Evolutionary conservation across 345 rosid genomes (phyloP), one percentile per base, ranked within the genome.

Genomic region (Rhizophora mangle): DNA sequence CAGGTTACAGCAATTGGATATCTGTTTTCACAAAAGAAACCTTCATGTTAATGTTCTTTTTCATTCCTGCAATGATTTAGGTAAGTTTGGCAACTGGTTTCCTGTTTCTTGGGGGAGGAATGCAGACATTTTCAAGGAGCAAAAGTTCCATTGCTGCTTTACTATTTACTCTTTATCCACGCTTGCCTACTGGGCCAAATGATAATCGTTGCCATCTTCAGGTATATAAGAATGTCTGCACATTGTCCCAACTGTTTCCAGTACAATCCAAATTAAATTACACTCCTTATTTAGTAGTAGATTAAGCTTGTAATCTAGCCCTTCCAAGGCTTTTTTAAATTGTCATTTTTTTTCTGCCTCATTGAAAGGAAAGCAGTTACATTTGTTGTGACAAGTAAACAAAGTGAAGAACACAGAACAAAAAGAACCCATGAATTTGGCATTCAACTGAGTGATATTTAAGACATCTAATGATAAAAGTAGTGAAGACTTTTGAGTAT

Each of bases 141-240:
- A 85, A 89, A 67, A 85, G 91, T 70, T 85, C 97, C 26, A 72
- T 94, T 79, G 96, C 96, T 69, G 88, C 93, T 80, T 82, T 94
- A 73, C 87, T 94, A 58, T 87, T 94, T 78, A 83, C 95, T 47
- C 91, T 92, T 63, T 94, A 94, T 70, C 98, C 98, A 62, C 88
- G 95, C 60, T 83, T 94, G 74, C 98, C 98, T 62, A 81, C 96
- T 64, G 97, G 97, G 77, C 96, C 98, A 75, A 89, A 94, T 81
- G 99, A 95, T 79, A 95, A 95, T 60, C 96, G 97, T 52, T 95
- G 97, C 88, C 99, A 95, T 81, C 97, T 95, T 72, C 99, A 92
- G 99, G 99, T 89, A 83, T 63, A 46, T 65, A 54, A 63, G 54
- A 67, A 58, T 24, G 26, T 24, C 31, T 56, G 7, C 60, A 9